Evolutionary conservation across 177 flowering plant genomes (phyloP).

Genomic region (Telopea speciosissima): DNA sequence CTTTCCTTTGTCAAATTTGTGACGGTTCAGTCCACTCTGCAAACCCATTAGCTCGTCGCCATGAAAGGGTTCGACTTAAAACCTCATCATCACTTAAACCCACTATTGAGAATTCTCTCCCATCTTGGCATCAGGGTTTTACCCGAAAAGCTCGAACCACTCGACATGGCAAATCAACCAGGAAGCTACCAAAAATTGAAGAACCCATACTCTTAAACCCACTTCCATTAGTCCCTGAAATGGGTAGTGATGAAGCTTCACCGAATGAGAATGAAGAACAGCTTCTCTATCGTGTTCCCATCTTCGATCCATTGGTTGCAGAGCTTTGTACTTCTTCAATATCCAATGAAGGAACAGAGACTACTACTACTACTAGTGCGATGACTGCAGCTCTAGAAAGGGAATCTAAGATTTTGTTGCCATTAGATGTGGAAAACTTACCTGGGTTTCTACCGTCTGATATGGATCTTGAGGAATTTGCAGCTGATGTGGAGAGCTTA

Average conservation of each 20-base stretch:
- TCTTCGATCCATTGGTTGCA: conserved; percentile 48
- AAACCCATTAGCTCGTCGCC: conserved; percentile 68
- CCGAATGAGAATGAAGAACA: conserved; percentile 65
- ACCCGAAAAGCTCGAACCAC: conserved; percentile 71
- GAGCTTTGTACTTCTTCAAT: conserved; percentile 32
- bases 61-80: conserved; percentile 75
- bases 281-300: conserved; percentile 73
- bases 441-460: conserved; percentile 57
- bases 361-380: no score
- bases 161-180: conserved; percentile 27
- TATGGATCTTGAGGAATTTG: conserved; percentile 76
- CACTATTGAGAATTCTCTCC: conserved; percentile 11
- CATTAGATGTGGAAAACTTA: conserved; percentile 15
- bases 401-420: conserved; percentile 3
- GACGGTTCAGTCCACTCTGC: conserved; percentile 83
- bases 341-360: not conserved
- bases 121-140: conserved; percentile 75
- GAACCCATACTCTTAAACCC: conserved; percentile 16
- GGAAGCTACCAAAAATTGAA: conserved; percentile 3
- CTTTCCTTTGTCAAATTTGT: conserved; percentile 81
- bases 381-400: conserved; percentile 3
- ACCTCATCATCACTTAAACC: conserved; percentile 42
- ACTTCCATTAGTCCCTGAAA: conserved; percentile 53
- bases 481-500: conserved; percentile 82
- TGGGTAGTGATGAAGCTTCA: conserved; percentile 43